These are phyloP conservation scores for Fusarium sp. DNA, from an alignment of 2,329 filamentous ascomycete species.

Conservation along the genomic window DNA sequence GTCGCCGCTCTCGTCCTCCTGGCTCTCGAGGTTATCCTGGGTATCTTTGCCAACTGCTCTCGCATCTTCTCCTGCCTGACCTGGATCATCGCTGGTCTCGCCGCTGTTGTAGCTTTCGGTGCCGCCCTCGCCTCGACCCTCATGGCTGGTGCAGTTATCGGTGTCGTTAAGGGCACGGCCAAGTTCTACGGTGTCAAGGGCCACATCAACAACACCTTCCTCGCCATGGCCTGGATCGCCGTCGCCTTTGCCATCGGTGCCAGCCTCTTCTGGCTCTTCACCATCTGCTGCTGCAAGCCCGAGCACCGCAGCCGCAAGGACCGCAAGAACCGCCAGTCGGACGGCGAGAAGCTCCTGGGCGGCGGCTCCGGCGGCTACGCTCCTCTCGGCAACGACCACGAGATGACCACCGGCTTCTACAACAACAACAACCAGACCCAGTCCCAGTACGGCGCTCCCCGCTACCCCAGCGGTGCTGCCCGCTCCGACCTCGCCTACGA, in stretches of 20 bases:
- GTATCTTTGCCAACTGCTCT: constrained; percentile 83
- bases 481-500: constrained; percentile 67
- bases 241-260: constrained; percentile 78
- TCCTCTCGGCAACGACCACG: constrained; percentile 48
- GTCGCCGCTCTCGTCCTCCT: constrained; percentile 75
- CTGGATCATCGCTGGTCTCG: constrained; percentile 74
- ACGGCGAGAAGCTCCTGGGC: constrained; percentile 62
- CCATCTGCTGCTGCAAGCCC: constrained; percentile 78
- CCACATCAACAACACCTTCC: constrained; percentile 71
- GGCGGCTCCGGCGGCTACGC: constrained; percentile 52
- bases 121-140: constrained; percentile 78
- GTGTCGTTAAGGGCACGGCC: constrained; percentile 59
- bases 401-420: constrained; percentile 51
- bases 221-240: constrained; percentile 78
- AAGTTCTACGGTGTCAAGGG: constrained; percentile 75
- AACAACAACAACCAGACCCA: constrained; percentile 47
- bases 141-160: constrained; percentile 73
- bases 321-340: constrained; percentile 48
- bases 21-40: constrained; percentile 74
- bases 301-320: constrained; percentile 47
- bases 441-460: constrained; percentile 49
- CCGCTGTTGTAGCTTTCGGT: constrained; percentile 62
- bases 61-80: constrained; percentile 82
- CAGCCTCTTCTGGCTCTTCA: constrained; percentile 89
- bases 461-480: constrained; percentile 52